phyloP scores from a whole-genome alignment of 768 basidiomycete species.

The Suillus subluteus region DNA sequence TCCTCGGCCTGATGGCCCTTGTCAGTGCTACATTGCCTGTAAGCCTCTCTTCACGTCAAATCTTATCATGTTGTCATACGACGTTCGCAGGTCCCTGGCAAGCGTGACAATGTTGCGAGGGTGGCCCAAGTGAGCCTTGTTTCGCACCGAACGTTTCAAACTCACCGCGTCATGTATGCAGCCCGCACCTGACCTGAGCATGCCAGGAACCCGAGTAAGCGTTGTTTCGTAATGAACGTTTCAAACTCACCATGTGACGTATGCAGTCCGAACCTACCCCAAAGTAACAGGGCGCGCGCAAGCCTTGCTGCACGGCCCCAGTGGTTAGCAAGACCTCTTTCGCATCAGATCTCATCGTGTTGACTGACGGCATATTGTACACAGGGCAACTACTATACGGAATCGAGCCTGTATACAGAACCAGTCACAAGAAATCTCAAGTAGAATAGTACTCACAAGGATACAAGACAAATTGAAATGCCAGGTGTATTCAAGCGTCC shows the following conservation, averaged over 20 bases:
- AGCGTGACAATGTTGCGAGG: not conserved
- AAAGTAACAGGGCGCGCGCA: not conserved
- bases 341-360: not conserved
- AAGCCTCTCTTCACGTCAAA: not conserved
- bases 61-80: not conserved
- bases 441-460: not conserved
- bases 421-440: not conserved
- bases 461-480: not conserved
- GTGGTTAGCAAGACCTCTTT: not conserved
- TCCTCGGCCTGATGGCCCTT: not conserved
- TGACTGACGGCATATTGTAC: not conserved
- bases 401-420: not conserved
- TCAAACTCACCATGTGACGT: not conserved
- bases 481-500: not conserved
- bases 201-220: not conserved
- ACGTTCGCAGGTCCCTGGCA: not conserved
- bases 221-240: not conserved
- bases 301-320: not conserved
- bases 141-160: too few relatives aligned
- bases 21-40: not conserved
- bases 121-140: not conserved
- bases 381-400: not conserved
- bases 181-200: too few relatives aligned
- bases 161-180: too few relatives aligned
- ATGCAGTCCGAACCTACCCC: not conserved